Evolutionary conservation across 2,329 filamentous ascomycete species (phyloP), one percentile per base, ranked within the genome.

Genomic region (Microdochium trichocladiopsis): DNA sequence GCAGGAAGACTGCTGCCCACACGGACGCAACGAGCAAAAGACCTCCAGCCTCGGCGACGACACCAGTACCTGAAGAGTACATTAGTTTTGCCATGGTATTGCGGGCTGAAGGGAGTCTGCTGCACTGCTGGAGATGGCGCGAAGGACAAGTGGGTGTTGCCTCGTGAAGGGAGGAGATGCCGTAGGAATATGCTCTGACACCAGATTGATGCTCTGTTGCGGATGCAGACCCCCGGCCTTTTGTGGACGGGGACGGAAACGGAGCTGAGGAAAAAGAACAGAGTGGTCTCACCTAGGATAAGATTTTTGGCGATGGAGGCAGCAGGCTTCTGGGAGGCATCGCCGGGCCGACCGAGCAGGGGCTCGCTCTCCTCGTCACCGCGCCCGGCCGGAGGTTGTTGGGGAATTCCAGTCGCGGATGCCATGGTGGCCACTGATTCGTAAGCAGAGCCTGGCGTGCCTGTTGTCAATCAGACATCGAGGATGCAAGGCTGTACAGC

Each of bases 31-130:
- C 74, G 56, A 96, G 80, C 57, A 96, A 80, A 70, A 90, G 73
- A 52, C 86, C 81, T 52, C 90, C 93, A 45, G 82, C 78, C 70
- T 96, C 91, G 41, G 90, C 88, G 55, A 96, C 70, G 55, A 86
- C 78, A 52, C 83, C 93, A 16, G 91, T 95, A 57, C 90, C 91
- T 94, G 62, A 49, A 31, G 59, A 59, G 49, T 61, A 59, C 59
- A 64, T 66, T 55, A 67, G 65, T 58, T 61, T 63, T 53, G 60
- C 52, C 64, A 66, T 66, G 41, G 47, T 52, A 14, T 24, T 51
- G 33, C 18, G n/a, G 5, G 28, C 14, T 8, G 28, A 31, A 8
- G 28, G 14, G 8, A 10, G 37, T 48, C 49, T 36, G 23, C 36
- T 37, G 14, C 16, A 41, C 8, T 45, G 37, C 16, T 45, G 16